phyloP scores from a whole-genome alignment of 2,329 filamentous ascomycete species.

The Penicillium corylophilum region DNA sequence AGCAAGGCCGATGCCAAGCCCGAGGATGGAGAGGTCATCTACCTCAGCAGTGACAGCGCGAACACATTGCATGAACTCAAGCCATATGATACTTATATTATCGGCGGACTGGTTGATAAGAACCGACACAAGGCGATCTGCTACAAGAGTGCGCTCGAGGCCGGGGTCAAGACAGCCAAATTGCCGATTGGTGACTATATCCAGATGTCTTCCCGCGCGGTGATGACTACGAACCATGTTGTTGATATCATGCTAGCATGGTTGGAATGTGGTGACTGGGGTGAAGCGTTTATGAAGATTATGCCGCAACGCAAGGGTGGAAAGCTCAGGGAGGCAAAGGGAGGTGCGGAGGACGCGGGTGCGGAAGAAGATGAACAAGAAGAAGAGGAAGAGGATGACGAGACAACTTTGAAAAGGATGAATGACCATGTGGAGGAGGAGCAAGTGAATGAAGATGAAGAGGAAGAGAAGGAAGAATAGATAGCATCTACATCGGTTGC shows the following conservation, averaged over 20 bases:
- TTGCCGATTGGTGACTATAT: slow-evolving; percentile 95
- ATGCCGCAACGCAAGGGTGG: slow-evolving; percentile 91
- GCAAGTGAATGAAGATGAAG: not conserved
- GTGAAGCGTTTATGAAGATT: slow-evolving; percentile 78
- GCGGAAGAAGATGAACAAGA: slow-evolving; percentile 17
- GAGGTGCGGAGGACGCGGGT: slow-evolving; percentile 8
- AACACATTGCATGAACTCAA: slow-evolving; percentile 79
- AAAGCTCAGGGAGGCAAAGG: slow-evolving; percentile 53
- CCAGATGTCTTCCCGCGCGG: slow-evolving; percentile 80
- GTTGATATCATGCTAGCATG: slow-evolving; percentile 94
- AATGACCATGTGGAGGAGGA: not conserved
- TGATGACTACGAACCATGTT: slow-evolving; percentile 93
- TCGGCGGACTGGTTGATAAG: slow-evolving; percentile 92
- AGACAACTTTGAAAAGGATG: slow-evolving; percentile 9
- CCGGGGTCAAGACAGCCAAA: slow-evolving; percentile 81
- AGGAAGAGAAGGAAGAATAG: not conserved
- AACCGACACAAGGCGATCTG: slow-evolving; percentile 95
- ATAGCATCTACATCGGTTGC: not conserved
- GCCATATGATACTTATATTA: slow-evolving; percentile 85
- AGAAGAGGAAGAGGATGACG: slow-evolving; percentile 26
- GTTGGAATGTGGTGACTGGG: slow-evolving; percentile 90
- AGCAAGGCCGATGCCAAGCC: slow-evolving; percentile 35
- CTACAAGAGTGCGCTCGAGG: slow-evolving; percentile 73
- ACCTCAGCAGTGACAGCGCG: slow-evolving; percentile 88
- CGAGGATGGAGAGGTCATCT: slow-evolving; percentile 66